Evolutionary conservation across 176 grass and related monocot species (phyloP), one percentile per base, ranked within the genome.

Genomic region (Bothriochloa decipiens): DNA sequence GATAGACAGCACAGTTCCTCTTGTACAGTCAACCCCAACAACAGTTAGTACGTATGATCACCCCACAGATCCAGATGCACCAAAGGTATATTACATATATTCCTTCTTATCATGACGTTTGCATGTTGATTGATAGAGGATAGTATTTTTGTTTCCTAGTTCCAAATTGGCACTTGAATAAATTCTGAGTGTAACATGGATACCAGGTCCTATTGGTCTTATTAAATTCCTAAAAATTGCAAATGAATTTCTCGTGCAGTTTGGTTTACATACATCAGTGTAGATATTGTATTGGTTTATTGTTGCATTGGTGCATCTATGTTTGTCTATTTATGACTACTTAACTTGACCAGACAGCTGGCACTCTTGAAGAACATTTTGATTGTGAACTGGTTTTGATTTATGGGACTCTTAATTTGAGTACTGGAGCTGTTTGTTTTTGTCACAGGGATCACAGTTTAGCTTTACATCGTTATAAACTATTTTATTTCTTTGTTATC

Each of bases 61-160:
- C 0, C 40, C 71, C 28, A 68, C 65, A 37, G 61, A 52, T 79
- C 22, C 25, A 71, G 61, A 90, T 68, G 63, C 39, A 85, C 77
- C 17, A 81, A 91, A 90, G 91, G 96, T 98, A 74, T 67, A 61
- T 60, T n/a, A 25, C 22, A 61, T 61, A 20, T 45, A 78, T 63
- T 74, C 82, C n/a, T 61, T 3, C 65, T 74, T 79, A 71, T 57
- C 33, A 78, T 41, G 49, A 39, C 69, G 63, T 72, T 66, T 82
- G 49, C 61, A 84, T 81, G 47, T 71, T 70, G 66, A 66, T 71
- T 53, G 83, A 37, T 64, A 29, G 26, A 77, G 9, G 23, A 27
- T 1, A 65, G 40, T 33, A 40, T 70, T 7, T 76, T 75, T 18
- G 33, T 45, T 76, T 66, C 13, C 0, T 88, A 86, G 18, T 58